Base-by-base conservation (phyloP, 2,329 filamentous ascomycete genomes). In the Cordyceps pruinosa region DNA sequence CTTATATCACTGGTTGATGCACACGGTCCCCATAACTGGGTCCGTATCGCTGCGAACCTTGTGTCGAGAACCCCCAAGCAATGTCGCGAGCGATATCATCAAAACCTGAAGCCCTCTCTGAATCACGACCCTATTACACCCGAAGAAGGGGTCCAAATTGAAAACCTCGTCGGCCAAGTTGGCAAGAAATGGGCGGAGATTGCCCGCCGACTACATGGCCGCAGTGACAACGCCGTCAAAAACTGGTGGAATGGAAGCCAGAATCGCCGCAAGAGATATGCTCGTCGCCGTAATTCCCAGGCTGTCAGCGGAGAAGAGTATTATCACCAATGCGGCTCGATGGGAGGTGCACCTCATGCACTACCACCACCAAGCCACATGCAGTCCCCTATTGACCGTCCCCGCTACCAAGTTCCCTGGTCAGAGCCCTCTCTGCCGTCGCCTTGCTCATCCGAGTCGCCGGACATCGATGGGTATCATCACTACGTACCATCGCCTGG, bases 221-320 rank as follows among this genome's bases (percentile, higher is more conserved):
- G 92, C 67, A 96, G 91, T 71, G 92, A 97, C 76, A 97, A 97
- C 67, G 88, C 90, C 28, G 90, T 97, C 61, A 97, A 97, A 82
- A 97, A 97, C 72, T 97, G 91, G 90, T 96, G 89, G 89, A 96
- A 96, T 69, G 91, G 92, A 50, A 89, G 87, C 69, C 88, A 92
- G 80, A 96, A 96, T 75, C 84, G 91, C 66, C 81, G 87, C 66
- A 80, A 77, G 66, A 76, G 85, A 62, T 70, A 77, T 53, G 69
- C 74, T 61, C 71, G 75, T 37, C 69, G 69, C 61, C 75, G 69
- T 61, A 66, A 66, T 28, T 61, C 60, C 2, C 65, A 65, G 26
- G 59, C 60, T 3, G 61, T 64, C 10, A 32, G 34, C 35, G 32
- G 32, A 39, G 50, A 60, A 32, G 37, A 59, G 42, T 45, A 63